phyloP scores from a whole-genome alignment of 2,329 filamentous ascomycete species.

The Diaporthe eres region DNA sequence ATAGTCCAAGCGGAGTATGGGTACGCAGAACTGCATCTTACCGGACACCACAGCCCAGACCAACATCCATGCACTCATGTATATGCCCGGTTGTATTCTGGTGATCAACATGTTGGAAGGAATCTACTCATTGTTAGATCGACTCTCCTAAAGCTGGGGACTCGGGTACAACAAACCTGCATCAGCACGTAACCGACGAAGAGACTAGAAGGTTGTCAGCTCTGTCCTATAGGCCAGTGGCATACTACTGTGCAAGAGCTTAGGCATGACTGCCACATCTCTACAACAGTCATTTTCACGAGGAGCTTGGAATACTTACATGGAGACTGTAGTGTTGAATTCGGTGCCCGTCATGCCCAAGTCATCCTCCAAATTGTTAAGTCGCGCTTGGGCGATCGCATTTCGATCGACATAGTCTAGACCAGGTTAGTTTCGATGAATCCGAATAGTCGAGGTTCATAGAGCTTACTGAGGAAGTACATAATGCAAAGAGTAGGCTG shows the following conservation, averaged over 20 bases:
- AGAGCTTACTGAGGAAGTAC: constrained; percentile 23
- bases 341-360: constrained; percentile 24
- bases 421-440: not conserved
- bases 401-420: constrained; percentile 30
- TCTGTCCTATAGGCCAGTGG: rapidly evolving
- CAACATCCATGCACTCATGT: constrained; percentile 53
- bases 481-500: constrained; percentile 30
- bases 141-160: not conserved
- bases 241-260: not conserved
- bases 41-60: constrained; percentile 52
- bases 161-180: constrained; percentile 45
- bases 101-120: constrained; percentile 63
- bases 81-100: constrained; percentile 51
- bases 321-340: constrained; percentile 36
- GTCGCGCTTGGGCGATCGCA: constrained; percentile 15
- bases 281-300: not conserved
- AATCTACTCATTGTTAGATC: constrained; percentile 43
- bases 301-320: not conserved
- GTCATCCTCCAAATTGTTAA: constrained; percentile 27
- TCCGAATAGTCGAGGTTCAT: not conserved
- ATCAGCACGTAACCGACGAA: constrained; percentile 58
- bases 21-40: not conserved
- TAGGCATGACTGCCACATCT: not conserved
- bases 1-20: not conserved
- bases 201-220: not conserved